Conservation (phyloP, 1,139 yeast genomes). For the Saccharomycopsis hybrid region DNA sequence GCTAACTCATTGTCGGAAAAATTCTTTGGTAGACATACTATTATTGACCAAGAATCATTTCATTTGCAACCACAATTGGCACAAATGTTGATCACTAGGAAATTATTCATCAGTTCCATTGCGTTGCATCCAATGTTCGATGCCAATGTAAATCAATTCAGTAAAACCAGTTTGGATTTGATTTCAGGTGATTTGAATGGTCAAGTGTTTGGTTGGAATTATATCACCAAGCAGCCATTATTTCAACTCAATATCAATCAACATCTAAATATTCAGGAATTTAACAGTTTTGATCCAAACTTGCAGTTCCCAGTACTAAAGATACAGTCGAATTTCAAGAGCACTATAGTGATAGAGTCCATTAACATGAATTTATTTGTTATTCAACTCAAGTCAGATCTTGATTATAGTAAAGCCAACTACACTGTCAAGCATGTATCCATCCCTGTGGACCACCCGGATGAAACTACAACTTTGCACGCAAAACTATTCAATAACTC, state of each 20-base stretch:
- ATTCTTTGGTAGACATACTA: background rate
- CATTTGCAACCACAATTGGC: background rate
- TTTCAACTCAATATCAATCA: slow-evolving; percentile 8
- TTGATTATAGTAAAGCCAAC: too few relatives aligned
- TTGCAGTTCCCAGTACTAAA: slow-evolving; percentile 14
- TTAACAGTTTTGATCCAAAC: background rate
- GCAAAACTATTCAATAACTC: slow-evolving; percentile 4
- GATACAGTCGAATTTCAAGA: slow-evolving; percentile 12
- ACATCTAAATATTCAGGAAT: background rate
- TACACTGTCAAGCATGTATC: too few relatives aligned
- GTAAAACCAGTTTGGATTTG: slow-evolving; percentile 8
- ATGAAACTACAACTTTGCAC: background rate
- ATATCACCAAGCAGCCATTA: background rate
- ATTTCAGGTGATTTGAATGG: slow-evolving; percentile 19
- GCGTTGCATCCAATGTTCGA: slow-evolving; percentile 4
- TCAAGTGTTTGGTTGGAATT: slow-evolving; percentile 16
- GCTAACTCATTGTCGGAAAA: background rate
- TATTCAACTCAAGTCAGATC: background rate
- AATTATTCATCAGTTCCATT: slow-evolving; percentile 6
- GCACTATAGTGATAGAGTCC: slow-evolving; percentile 12
- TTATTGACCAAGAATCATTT: background rate
- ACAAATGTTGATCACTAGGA: background rate
- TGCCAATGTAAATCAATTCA: background rate
- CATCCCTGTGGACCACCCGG: background rate
- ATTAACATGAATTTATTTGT: slow-evolving; percentile 9